phyloP scores from a whole-genome alignment of 257 asterid genomes.

The Capsicum baccatum region DNA sequence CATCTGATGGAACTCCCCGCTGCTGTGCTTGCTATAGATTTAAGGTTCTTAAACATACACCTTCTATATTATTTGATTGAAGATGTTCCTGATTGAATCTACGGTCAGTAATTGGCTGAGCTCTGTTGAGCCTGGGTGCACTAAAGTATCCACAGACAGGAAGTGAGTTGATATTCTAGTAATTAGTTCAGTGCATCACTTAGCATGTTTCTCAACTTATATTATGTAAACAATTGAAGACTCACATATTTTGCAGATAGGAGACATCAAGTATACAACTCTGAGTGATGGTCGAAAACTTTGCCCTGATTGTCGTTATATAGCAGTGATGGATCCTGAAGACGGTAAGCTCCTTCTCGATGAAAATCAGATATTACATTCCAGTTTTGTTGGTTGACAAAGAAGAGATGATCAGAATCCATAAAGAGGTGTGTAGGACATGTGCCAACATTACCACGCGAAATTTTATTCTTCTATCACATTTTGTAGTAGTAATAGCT shows the following conservation, averaged over 20 bases:
- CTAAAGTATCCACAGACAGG: neutral
- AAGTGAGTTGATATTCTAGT: neutral
- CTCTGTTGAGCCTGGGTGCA: neutral
- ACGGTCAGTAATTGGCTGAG: neutral
- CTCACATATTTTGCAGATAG: neutral
- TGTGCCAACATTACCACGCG: neutral
- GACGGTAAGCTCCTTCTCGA: neutral
- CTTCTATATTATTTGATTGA: neutral
- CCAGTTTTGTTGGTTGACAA: neutral
- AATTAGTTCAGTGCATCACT: neutral
- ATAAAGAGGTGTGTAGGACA: neutral
- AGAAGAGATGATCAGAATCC: neutral
- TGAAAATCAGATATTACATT: conserved; percentile 11
- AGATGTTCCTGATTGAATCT: neutral
- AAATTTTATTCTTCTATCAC: neutral
- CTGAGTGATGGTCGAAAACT: conserved; percentile 24
- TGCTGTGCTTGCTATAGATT: conserved; percentile 16
- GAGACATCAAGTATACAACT: conserved; percentile 4
- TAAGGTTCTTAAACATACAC: neutral
- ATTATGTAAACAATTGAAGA: neutral
- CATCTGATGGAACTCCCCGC: neutral
- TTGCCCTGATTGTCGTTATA: conserved; percentile 24
- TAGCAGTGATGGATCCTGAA: conserved; percentile 18
- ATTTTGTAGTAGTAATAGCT: neutral
- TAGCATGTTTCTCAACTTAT: neutral